Evolutionary conservation across 1,284 basidiomycete species (phyloP).

Genomic region (Ustilago sp.): DNA sequence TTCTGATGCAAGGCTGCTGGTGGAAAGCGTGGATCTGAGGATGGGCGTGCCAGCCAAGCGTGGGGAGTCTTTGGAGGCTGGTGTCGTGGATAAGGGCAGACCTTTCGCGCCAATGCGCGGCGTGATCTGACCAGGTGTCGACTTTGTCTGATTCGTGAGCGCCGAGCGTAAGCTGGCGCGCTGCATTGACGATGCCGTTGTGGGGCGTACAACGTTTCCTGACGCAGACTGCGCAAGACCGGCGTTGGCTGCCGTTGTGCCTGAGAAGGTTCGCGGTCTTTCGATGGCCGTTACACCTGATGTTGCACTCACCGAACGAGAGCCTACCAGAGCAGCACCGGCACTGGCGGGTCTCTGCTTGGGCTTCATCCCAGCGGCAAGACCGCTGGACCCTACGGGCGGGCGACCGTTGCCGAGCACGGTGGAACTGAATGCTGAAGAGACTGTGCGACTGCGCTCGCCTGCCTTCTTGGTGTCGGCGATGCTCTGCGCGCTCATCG

Average conservation of each 20-base stretch:
- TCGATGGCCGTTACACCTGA: constrained; percentile 4
- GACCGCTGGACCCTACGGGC: constrained; percentile 9
- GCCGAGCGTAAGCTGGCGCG: constrained; percentile 42
- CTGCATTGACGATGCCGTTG: constrained; percentile 5
- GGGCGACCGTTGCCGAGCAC: constrained; percentile 26
- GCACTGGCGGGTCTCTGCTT: constrained; percentile 42
- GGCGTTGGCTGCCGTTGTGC: constrained; percentile 32
- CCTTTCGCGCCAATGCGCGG: constrained; percentile 31
- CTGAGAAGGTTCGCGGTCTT: constrained; percentile 32
- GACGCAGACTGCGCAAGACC: constrained; percentile 17
- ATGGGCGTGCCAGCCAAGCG: constrained; percentile 15
- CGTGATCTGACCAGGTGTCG: constrained; percentile 22
- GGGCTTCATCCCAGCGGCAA: constrained; percentile 44
- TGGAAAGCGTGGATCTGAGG: constrained; percentile 25
- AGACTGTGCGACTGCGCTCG: constrained; percentile 8
- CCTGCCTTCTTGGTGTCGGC: not conserved
- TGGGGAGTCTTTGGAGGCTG: constrained; percentile 31
- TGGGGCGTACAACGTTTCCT: constrained; percentile 9
- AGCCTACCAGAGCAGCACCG: constrained; percentile 15
- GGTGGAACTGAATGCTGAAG: constrained; percentile 10
- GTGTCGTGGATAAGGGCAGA: constrained; percentile 12
- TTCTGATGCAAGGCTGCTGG: constrained; percentile 40
- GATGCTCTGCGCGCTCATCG: not conserved
- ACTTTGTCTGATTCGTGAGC: constrained; percentile 29
- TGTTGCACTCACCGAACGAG: constrained; percentile 12